These are phyloP conservation scores for Geotrichum klebahnii DNA, from an alignment of 1,139 yeast species.

Conservation along the genomic window DNA sequence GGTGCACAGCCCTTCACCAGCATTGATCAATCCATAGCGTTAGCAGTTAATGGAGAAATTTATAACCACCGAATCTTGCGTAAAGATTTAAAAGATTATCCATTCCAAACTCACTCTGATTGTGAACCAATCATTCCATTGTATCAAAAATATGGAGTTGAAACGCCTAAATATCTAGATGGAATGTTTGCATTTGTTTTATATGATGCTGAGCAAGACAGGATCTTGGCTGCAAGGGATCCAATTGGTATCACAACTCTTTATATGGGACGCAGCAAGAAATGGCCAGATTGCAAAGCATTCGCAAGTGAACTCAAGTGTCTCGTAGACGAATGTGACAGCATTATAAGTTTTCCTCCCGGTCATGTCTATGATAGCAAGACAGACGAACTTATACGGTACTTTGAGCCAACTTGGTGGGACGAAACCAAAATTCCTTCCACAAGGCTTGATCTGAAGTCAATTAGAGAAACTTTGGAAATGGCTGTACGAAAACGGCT, in stretches of 20 bases:
- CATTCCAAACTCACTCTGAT: constrained; percentile 82
- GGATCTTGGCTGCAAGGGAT: constrained; percentile 94
- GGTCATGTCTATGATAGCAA: constrained; percentile 94
- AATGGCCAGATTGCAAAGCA: constrained; percentile 68
- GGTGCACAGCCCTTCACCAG: constrained; percentile 97
- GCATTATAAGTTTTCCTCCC: constrained; percentile 91
- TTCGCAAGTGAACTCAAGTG: constrained; percentile 95
- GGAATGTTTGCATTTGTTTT: constrained; percentile 98
- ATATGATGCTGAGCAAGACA: constrained; percentile 76
- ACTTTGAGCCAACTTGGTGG: constrained; percentile 93
- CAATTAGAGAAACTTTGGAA: constrained; percentile 77
- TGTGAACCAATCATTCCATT: constrained; percentile 97
- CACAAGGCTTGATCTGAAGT: constrained; percentile 63
- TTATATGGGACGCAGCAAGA: constrained; percentile 83
- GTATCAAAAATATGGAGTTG: constrained; percentile 77
- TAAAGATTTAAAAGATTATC: constrained; percentile 64
- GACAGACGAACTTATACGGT: constrained; percentile 79
- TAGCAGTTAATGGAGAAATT: constrained; percentile 96
- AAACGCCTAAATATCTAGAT: constrained; percentile 87
- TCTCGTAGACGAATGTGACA: constrained; percentile 89
- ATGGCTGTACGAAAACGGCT: constrained; percentile 96
- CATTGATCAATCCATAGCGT: constrained; percentile 63
- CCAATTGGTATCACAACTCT: constrained; percentile 96
- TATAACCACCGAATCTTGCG: constrained; percentile 92
- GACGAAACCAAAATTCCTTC: constrained; percentile 71